Evolutionary conservation across 139 green algal species (phyloP), one percentile per base, ranked within the genome.

Genomic region (Coelastrella sp.): DNA sequence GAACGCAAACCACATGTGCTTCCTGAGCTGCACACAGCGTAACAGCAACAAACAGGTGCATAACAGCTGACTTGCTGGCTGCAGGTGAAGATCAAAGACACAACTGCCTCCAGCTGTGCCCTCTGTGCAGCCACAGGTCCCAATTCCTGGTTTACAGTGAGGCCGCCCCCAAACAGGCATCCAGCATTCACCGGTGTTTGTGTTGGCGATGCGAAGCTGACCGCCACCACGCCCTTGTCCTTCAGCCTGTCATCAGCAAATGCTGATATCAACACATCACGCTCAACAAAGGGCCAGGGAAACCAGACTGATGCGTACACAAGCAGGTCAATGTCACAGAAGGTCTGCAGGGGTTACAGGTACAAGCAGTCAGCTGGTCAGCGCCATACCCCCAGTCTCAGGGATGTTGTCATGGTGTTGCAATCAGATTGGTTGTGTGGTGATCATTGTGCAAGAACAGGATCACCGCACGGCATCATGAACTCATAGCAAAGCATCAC

Each of bases 241-340:
- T 12, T 63, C 74, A 90, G 72, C 27, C 60, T 17, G 75, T 90
- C 86, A 58, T 84, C 75, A 27, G 73, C 86, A 24, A 90, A 74
- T 72, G 84, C 84, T 60, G 75, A 83, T 57, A 90, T 90, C 12
- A 90, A 61, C 57, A 90, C 75, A 81, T 90, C 86, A 17, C 86
- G 73, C 74, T 90, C 74, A 24, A 63, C 74, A 85, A 90, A 85
- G 25, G 86, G 86, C 86, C 86, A 90, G 25, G 86, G 86, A 12
- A 84, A 49, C 86, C 86, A 90, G 22, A 90, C 86, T 9, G 74
- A 76, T 4, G 86, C 86, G 65, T 90, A 90, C 60, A 85, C 75
- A 59, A 90, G 60, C 59, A 90, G n/a, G 58, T 90, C 86, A 9
- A 90, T 60, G 17, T 84, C 73, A 78, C 73, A 90, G 22, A 19